phyloP scores from a whole-genome alignment of 371 early-diverging fungal genomes.

The Capillidium rhysosporum region DNA sequence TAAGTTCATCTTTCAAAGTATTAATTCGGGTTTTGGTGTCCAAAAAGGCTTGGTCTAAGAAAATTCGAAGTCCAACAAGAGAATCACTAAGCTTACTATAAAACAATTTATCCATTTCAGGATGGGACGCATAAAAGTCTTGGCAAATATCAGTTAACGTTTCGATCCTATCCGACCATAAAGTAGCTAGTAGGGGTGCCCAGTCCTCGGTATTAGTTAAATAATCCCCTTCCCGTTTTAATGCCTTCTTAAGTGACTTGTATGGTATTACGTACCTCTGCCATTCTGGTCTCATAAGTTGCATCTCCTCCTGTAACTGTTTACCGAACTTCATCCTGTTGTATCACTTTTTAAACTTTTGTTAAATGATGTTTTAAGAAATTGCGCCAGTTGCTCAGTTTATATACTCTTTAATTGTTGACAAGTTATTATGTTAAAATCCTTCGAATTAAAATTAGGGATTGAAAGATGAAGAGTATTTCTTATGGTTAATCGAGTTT shows the following conservation, averaged over 20 bases:
- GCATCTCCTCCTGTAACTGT: not conserved
- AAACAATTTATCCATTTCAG: not conserved
- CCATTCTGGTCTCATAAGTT: slow-evolving; percentile 1
- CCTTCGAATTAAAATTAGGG: no score
- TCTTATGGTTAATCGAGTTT: no score
- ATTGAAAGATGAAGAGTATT: no score
- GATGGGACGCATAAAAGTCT: not conserved
- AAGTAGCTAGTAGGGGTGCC: not conserved
- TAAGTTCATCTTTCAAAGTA: not conserved
- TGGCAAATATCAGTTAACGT: not conserved
- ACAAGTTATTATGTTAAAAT: no score
- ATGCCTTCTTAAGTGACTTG: slow-evolving; percentile 1
- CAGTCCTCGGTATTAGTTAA: not conserved
- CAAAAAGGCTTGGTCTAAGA: slow-evolving; percentile 2
- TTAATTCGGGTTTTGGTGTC: not conserved
- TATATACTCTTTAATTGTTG: no score
- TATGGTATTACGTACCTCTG: slow-evolving; percentile 4
- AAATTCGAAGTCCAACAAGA: not conserved
- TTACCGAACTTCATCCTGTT: slow-evolving; percentile 6
- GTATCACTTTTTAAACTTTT: no score
- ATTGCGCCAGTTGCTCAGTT: no score
- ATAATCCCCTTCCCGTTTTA: not conserved
- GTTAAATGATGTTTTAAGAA: no score
- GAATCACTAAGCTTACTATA: not conserved
- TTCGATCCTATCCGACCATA: not conserved